A percentile compares a stretch with the other conserved stretches of the same genome.
Evolutionary conservation across 208 protist species (phyloP).

Genomic region (Acanthamoeba triangularis): DNA sequence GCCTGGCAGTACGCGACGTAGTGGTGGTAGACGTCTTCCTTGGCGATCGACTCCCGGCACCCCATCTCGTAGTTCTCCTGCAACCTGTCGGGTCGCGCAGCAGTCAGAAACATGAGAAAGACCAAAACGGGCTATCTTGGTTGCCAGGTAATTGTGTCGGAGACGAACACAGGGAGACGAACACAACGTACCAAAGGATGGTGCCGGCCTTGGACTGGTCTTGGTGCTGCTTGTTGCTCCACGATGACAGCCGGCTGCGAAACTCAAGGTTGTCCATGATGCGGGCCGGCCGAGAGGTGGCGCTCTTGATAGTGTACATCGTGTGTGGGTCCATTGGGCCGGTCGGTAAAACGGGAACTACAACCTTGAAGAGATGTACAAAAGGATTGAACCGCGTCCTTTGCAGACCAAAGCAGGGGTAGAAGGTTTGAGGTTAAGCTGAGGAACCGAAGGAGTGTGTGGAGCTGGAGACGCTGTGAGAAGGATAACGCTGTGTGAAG

Average conservation of each 20-base stretch:
- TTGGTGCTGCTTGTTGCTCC: conserved; percentile 60
- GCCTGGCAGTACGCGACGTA: neutral
- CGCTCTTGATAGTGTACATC: neutral
- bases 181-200: neutral
- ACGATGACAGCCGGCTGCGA: conserved; percentile 10
- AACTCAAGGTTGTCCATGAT: neutral
- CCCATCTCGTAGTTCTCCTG: conserved; percentile 11
- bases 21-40: conserved; percentile 4
- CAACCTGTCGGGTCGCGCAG: neutral
- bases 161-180: neutral
- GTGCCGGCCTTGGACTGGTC: neutral
- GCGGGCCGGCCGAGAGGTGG: neutral
- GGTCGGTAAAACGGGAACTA: too few relatives aligned
- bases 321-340: too few relatives aligned
- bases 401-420: too few relatives aligned
- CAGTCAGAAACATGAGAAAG: neutral
- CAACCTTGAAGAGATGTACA: too few relatives aligned
- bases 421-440: too few relatives aligned
- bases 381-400: too few relatives aligned
- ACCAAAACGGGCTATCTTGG: neutral
- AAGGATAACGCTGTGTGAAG: too few relatives aligned
- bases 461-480: too few relatives aligned
- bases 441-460: too few relatives aligned
- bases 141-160: neutral
- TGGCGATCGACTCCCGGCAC: conserved; percentile 28